Evolutionary conservation across 1,139 yeast genomes (phyloP).

Genomic region (Blastobotrys ciferrii): DNA sequence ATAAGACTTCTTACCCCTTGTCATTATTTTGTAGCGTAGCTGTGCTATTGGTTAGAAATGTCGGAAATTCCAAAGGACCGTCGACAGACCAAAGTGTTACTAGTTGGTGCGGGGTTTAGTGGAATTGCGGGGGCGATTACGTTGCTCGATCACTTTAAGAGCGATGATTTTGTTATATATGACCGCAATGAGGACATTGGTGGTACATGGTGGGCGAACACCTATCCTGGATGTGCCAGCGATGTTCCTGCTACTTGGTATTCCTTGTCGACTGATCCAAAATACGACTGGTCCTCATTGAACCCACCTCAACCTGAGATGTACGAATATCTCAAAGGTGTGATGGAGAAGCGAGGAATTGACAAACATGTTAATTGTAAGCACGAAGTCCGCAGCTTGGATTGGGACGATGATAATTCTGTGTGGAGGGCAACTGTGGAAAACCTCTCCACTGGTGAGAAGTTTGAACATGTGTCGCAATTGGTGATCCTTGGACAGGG

Average conservation of each 20-base stretch:
- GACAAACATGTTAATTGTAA: slow-evolving; percentile 21
- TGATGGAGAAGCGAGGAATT: slow-evolving; percentile 27
- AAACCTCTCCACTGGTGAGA: slow-evolving; percentile 28
- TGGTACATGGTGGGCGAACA: slow-evolving; percentile 32
- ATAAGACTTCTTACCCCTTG: too few species aligned
- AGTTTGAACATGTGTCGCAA: slow-evolving; percentile 20
- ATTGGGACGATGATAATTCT: slow-evolving; percentile 29
- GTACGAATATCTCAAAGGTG: slow-evolving; percentile 25
- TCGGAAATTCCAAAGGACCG: not conserved
- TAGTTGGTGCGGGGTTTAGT: slow-evolving; percentile 42
- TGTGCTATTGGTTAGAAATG: not conserved
- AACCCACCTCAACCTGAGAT: slow-evolving; percentile 29
- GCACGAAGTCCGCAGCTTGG: slow-evolving; percentile 24
- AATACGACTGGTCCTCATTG: slow-evolving; percentile 30
- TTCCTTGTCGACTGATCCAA: slow-evolving; percentile 30
- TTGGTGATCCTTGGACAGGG: slow-evolving; percentile 28
- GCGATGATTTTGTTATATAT: slow-evolving; percentile 37
- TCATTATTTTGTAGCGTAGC: too few species aligned
- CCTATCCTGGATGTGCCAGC: slow-evolving; percentile 33
- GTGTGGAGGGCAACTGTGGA: slow-evolving; percentile 26
- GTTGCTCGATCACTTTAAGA: slow-evolving; percentile 36
- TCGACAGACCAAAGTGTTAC: slow-evolving; percentile 26
- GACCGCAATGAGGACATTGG: slow-evolving; percentile 34
- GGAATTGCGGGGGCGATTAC: slow-evolving; percentile 32
- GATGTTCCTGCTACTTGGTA: slow-evolving; percentile 33